Evolutionary conservation across 192 early-diverging fungal species (phyloP).

Genomic region (Backusella australiensis): DNA sequence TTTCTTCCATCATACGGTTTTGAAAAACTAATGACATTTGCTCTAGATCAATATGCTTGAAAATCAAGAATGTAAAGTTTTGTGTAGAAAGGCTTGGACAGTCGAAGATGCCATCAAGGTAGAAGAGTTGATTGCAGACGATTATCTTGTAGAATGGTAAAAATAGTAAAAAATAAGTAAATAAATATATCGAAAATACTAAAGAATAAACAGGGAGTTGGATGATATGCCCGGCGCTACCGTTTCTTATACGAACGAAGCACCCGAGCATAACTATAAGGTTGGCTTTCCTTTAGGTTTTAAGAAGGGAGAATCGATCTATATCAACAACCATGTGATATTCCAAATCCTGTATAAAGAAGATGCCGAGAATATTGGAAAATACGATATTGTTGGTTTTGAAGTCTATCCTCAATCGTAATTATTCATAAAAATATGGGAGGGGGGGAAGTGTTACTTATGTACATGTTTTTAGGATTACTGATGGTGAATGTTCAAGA

Average conservation of each 20-base stretch:
- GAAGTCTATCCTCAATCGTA: constrained; percentile 71
- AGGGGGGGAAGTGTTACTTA: too few species aligned
- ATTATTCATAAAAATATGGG: not conserved
- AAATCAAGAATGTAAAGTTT: constrained; percentile 12
- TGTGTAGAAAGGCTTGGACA: constrained; percentile 23
- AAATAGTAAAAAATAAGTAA: not conserved
- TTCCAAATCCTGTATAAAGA: constrained; percentile 59
- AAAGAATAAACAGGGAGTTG: constrained; percentile 13
- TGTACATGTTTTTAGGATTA: not conserved
- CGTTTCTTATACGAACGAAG: constrained; percentile 35
- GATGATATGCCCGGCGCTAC: constrained; percentile 33
- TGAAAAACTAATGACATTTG: too few species aligned
- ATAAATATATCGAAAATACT: not conserved
- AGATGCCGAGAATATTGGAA: constrained; percentile 21
- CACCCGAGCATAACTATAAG: constrained; percentile 23
- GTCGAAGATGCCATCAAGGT: constrained; percentile 30
- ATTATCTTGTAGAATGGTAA: constrained; percentile 39
- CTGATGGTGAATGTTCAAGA: constrained; percentile 16
- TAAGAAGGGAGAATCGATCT: constrained; percentile 23
- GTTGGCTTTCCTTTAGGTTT: constrained; percentile 32
- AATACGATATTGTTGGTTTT: constrained; percentile 57
- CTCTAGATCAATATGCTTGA: constrained; percentile 16
- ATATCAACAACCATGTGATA: constrained; percentile 66
- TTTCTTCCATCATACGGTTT: too few species aligned
- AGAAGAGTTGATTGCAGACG: constrained; percentile 26